These are phyloP conservation scores for Podaxis sp. DNA, from an alignment of 768 basidiomycete species.

Conservation along the genomic window DNA sequence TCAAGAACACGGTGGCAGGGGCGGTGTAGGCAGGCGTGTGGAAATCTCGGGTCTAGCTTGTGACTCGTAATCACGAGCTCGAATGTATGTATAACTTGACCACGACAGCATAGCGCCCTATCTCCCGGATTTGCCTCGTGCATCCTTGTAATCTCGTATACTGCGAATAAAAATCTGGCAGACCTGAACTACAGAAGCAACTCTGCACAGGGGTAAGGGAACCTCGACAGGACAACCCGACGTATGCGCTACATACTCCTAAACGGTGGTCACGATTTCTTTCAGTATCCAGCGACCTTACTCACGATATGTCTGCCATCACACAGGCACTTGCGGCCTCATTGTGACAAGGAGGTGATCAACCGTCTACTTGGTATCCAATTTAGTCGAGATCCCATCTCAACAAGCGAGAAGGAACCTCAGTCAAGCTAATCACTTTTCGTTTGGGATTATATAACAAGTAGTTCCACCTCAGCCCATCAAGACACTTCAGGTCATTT, in stretches of 20 bases:
- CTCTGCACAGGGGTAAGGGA: no score
- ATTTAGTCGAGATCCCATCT: not conserved
- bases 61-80: not conserved
- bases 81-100: not conserved
- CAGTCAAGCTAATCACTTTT: not conserved
- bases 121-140: no score
- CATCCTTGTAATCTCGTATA: no score
- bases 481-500: no score
- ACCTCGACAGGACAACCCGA: no score
- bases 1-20: not conserved
- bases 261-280: not conserved
- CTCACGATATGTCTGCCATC: not conserved
- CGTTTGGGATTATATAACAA: no score
- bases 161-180: no score
- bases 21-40: not conserved
- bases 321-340: not conserved
- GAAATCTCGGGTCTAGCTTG: not conserved
- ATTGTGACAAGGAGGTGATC: not conserved
- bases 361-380: not conserved
- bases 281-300: not conserved
- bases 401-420: not conserved
- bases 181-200: no score
- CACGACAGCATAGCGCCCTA: no score
- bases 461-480: no score
- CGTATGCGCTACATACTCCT: not conserved